Percentiles rank a stretch among this genome's conserved stretches.
phyloP scores from a whole-genome alignment of 345 rosid genomes.

The Populus tremula region DNA sequence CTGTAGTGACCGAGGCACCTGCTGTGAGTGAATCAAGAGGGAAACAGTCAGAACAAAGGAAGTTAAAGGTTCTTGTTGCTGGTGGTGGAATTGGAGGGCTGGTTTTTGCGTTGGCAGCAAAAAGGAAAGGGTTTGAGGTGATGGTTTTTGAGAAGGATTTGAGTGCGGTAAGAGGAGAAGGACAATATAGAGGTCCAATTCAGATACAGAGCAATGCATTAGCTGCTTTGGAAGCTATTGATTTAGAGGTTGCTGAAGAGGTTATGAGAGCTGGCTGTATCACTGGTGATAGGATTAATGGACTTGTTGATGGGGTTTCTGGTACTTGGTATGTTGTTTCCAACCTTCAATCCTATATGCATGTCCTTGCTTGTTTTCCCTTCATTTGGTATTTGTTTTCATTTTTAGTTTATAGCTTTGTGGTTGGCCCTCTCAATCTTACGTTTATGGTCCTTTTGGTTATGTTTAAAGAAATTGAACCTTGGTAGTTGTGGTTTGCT shows the following conservation, averaged over 20 bases:
- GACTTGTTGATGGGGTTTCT: constrained; percentile 89
- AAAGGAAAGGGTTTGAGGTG: constrained; percentile 81
- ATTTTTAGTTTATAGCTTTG: background rate
- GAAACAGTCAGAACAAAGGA: constrained; percentile 33
- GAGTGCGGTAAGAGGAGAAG: constrained; percentile 95
- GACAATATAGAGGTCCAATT: constrained; percentile 94
- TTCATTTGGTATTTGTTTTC: background rate
- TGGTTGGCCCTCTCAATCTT: background rate
- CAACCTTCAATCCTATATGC: background rate
- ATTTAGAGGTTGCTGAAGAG: constrained; percentile 76
- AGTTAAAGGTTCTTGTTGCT: constrained; percentile 67
- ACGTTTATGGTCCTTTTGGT: background rate
- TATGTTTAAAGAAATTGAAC: background rate
- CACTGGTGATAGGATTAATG: constrained; percentile 91
- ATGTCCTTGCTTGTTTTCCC: background rate
- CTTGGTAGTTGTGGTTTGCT: background rate
- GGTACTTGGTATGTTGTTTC: constrained; percentile 70
- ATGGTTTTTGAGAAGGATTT: constrained; percentile 82
- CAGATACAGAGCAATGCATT: constrained; percentile 93
- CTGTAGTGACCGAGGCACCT: constrained; percentile 37
- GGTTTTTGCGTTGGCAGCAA: constrained; percentile 85
- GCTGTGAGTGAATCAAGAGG: constrained; percentile 1
- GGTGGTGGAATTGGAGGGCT: constrained; percentile 94
- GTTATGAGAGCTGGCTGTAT: constrained; percentile 83
- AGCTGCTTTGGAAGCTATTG: constrained; percentile 96